Evolutionary conservation across 2,329 filamentous ascomycete genomes (phyloP).

Genomic region (Penicillium vulpinum): DNA sequence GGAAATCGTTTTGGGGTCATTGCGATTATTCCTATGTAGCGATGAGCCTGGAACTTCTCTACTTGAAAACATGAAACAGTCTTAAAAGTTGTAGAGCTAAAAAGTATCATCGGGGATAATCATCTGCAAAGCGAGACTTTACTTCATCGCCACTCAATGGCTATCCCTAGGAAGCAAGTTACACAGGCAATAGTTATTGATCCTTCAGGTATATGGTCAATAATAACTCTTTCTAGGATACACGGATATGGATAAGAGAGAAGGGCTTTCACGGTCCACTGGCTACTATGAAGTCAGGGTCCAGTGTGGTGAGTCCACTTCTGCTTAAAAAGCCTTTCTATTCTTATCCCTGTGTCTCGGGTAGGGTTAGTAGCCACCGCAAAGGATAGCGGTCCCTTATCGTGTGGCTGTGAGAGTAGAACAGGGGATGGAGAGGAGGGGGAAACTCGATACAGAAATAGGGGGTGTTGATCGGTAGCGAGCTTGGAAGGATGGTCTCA

Average conservation of each 20-base stretch:
- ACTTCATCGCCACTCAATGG: not conserved
- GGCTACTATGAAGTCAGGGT: not conserved
- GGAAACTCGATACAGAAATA: not conserved
- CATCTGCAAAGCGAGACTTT: not conserved
- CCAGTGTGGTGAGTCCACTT: not conserved
- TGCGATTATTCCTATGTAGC: not conserved
- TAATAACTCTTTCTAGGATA: not conserved
- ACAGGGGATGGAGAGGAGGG: not conserved
- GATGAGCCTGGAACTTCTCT: not conserved
- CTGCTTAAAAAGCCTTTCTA: not conserved
- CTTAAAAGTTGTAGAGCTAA: not conserved
- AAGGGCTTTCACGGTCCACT: not conserved
- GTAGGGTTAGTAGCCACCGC: not conserved
- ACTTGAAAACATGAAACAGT: not conserved
- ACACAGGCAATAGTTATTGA: not conserved
- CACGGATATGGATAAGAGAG: not conserved
- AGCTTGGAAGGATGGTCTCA: not conserved
- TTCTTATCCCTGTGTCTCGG: not conserved
- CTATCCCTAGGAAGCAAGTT: slow-evolving; percentile 1
- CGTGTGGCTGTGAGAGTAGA: not conserved
- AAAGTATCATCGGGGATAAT: not conserved
- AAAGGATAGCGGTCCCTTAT: not conserved
- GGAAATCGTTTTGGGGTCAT: not conserved
- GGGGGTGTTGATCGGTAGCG: not conserved
- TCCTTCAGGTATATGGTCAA: not conserved